Base-by-base conservation (phyloP, 1,284 basidiomycete genomes). In the Ceratobasidium sp. region DNA sequence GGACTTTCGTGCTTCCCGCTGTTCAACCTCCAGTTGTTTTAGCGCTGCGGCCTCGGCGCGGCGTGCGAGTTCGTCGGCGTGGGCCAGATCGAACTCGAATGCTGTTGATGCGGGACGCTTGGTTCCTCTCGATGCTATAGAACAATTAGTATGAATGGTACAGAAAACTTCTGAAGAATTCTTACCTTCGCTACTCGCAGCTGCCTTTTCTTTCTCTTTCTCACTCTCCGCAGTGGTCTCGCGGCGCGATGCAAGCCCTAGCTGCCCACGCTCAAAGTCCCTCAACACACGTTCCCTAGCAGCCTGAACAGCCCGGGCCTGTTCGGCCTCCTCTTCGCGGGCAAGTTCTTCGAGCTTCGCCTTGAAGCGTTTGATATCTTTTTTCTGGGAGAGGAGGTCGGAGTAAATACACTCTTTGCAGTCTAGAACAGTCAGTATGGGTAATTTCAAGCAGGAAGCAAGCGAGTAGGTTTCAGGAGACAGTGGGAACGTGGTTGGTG, bases 401-500 rank as follows among this genome's bases (percentile, higher is more conserved):
- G 89, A 87, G 77, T 91, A 88, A 13, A 89, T 89, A 78, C 95
- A 94, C 81, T 96, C 94, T 78, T 92, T 94, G 86, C 96, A 98
- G 81, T 83, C 64, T 67, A 52, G 26, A 7, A n/a, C n/a, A 85
- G 62, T 26, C 30, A 54, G 49, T 67, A 28, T 32, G 32, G 2
- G 18, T 9, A 38, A 18, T 4, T 16, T 21, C 13, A 21, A 35
- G 55, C 23, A 23, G 21, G 9, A 21, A n/a, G 21, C 55, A 23
- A 50, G 26, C 6, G 11, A 11, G 35, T 38, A 38, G 35, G 35
- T 38, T 38, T 38, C 35, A 4, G 35, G 11, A 38, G 11, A 11
- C 11, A 11, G 35, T 11, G 35, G 11, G 35, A 54, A 54, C 13
- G 18, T 28, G 32, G 35, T n/a, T 58, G 26, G 55, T 28, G 35